Percentiles rank a stretch among this genome's conserved stretches.
Conservation (phyloP, 305 asterid genomes). For the Fraxinus velutina region DNA sequence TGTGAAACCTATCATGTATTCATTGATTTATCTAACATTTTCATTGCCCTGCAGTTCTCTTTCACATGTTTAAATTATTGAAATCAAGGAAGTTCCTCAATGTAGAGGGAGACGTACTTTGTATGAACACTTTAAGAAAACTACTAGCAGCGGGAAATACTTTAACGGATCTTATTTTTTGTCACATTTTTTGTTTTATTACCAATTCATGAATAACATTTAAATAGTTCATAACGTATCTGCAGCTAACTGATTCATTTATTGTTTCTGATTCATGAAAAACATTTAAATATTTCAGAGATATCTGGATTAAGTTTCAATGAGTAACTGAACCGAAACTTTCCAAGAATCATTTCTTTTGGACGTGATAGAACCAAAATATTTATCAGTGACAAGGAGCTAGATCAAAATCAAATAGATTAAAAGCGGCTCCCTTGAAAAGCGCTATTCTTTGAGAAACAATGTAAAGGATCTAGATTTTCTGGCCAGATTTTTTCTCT, state of each 20-base stretch:
- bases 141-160: background rate
- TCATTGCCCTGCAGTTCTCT: background rate
- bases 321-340: background rate
- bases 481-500: background rate
- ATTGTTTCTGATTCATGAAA: background rate
- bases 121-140: background rate
- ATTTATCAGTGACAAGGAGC: background rate
- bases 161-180: background rate
- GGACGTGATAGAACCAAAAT: background rate
- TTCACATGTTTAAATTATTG: background rate
- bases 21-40: background rate
- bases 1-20: background rate
- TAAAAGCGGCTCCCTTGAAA: background rate
- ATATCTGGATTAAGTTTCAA: background rate
- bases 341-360: background rate
- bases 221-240: background rate
- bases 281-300: background rate
- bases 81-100: background rate
- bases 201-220: background rate
- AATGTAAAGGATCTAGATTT: constrained; percentile 1
- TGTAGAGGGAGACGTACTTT: background rate
- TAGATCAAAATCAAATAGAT: background rate
- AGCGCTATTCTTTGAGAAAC: background rate
- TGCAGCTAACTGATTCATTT: background rate
- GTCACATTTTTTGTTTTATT: background rate